Conservation (phyloP, 176 grass and related monocot genomes). For the Lolium perenne region DNA sequence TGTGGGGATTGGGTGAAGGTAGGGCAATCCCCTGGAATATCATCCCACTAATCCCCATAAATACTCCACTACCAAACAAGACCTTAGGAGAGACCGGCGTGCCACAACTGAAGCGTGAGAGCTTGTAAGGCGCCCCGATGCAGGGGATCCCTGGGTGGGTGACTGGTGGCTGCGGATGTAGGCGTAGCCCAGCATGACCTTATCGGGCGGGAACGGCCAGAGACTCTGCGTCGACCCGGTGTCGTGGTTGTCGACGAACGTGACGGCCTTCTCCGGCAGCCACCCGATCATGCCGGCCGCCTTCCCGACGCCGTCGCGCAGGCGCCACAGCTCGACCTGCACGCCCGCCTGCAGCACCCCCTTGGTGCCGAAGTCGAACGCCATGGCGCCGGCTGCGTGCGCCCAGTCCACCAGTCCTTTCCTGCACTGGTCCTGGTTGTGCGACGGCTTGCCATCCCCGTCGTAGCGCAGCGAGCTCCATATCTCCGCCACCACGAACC, state of each 20-base stretch:
- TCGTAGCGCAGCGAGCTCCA: constrained; percentile 65
- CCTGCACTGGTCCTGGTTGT: constrained; percentile 60
- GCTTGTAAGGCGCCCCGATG: constrained; percentile 50
- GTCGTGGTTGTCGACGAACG: constrained; percentile 88
- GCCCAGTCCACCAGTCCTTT: constrained; percentile 76
- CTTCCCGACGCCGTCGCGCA: constrained; percentile 61
- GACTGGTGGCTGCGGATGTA: constrained; percentile 56
- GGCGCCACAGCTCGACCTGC: constrained; percentile 75
- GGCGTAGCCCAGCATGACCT: constrained; percentile 80
- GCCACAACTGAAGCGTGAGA: not conserved
- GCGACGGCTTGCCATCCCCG: constrained; percentile 53
- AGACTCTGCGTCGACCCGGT: constrained; percentile 73
- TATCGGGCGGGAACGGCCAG: constrained; percentile 80
- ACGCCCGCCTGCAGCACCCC: constrained; percentile 70
- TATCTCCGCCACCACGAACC: constrained; percentile 46
- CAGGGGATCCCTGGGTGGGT: constrained; percentile 76
- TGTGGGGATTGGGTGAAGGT: too few species aligned
- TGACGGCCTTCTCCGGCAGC: constrained; percentile 32
- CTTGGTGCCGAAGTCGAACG: constrained; percentile 90
- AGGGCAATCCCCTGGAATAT: too few species aligned
- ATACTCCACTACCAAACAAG: too few species aligned
- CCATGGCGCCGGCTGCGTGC: constrained; percentile 33
- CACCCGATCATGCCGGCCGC: constrained; percentile 77
- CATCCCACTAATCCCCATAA: too few species aligned
- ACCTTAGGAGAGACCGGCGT: not conserved